phyloP scores from a whole-genome alignment of 176 grass and related monocot species.

The Themeda triandra region DNA sequence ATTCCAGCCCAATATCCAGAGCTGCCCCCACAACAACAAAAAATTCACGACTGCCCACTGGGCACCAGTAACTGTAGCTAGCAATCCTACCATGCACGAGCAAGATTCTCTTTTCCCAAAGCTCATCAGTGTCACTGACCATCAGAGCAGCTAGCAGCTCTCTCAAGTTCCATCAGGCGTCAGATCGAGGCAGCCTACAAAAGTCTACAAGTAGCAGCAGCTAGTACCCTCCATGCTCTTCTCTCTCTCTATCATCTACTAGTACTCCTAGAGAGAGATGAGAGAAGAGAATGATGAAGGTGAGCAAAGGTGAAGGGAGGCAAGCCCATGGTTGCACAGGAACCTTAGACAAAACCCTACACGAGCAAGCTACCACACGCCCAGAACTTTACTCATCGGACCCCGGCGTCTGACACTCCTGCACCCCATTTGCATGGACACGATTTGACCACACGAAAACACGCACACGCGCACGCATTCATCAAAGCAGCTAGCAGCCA shows the following conservation, averaged over 20 bases:
- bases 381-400: slow-evolving; percentile 42
- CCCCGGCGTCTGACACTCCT: slow-evolving; percentile 61
- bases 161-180: slow-evolving; percentile 53
- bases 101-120: slow-evolving; percentile 52
- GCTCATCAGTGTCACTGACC: slow-evolving; percentile 27
- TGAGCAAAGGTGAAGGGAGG: not conserved
- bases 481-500: slow-evolving; percentile 23
- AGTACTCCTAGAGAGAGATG: not conserved
- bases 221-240: not conserved
- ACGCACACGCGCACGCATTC: slow-evolving; percentile 35
- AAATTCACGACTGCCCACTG: slow-evolving; percentile 4
- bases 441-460: slow-evolving; percentile 82
- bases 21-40: slow-evolving; percentile 8
- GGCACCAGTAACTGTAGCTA: slow-evolving; percentile 2
- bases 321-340: not conserved
- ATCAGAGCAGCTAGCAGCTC: not conserved
- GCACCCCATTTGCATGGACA: slow-evolving; percentile 89
- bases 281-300: not conserved
- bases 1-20: slow-evolving; percentile 8
- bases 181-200: slow-evolving; percentile 27
- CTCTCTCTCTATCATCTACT: not conserved
- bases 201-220: slow-evolving; percentile 28
- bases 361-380: slow-evolving; percentile 23
- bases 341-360: slow-evolving; percentile 69
- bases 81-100: slow-evolving; percentile 23